Evolutionary conservation across 345 rosid species (phyloP).

Genomic region (Eucalyptus globulus): DNA sequence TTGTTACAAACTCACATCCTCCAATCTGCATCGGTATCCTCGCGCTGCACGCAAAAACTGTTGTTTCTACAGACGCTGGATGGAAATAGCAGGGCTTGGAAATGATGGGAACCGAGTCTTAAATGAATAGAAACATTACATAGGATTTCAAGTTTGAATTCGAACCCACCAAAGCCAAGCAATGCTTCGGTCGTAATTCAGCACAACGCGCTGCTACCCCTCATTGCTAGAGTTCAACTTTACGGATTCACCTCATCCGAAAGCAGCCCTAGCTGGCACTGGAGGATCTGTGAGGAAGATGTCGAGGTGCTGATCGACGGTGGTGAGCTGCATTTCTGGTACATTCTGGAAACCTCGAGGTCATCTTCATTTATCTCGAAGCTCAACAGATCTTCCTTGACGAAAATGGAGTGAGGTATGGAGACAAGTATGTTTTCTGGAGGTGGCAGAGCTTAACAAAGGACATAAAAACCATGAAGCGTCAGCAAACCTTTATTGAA

Average conservation of each 20-base stretch:
- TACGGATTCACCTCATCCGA: background rate
- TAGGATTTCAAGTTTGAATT: background rate
- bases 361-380: conserved; percentile 1
- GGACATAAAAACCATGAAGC: background rate
- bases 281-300: conserved; percentile 10
- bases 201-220: background rate
- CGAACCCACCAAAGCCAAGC: background rate
- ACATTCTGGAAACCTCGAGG: conserved; percentile 8
- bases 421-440: conserved; percentile 6
- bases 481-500: too few species aligned
- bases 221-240: background rate
- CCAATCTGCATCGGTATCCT: background rate
- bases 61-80: too few species aligned
- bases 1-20: background rate
- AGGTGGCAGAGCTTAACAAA: conserved; percentile 2
- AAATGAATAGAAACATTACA: background rate
- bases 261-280: background rate
- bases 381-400: background rate
- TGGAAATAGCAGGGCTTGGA: background rate
- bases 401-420: background rate
- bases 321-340: background rate
- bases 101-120: background rate
- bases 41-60: too few species aligned
- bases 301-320: conserved; percentile 11
- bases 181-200: background rate